A percentile compares a stretch with the other conserved stretches of the same genome.
Conservation (phyloP, 805 yeast genomes). For the Starmerella tilneyi region DNA sequence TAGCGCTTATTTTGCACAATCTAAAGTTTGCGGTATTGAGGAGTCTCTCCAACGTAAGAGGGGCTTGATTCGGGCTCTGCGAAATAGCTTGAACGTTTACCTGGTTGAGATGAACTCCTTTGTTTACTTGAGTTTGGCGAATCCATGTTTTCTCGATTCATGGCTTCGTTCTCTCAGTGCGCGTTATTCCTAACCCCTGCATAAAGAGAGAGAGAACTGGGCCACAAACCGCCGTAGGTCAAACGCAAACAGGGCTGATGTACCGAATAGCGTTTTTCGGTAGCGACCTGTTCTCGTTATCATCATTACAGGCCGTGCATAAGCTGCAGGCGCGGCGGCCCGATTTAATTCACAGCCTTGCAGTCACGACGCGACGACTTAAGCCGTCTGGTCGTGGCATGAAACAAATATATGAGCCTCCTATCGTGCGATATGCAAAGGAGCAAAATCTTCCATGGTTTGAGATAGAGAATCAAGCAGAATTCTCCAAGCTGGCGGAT, state of each 20-base stretch:
- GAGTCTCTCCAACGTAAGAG: too few relatives aligned
- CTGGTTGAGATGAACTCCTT: too few relatives aligned
- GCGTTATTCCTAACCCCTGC: too few relatives aligned
- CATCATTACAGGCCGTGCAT: conserved; percentile 16
- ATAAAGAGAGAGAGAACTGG: too few relatives aligned
- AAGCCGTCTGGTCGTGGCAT: conserved; percentile 25
- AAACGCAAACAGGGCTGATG: conserved; percentile 1
- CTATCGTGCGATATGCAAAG: conserved; percentile 21
- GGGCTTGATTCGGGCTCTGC: too few relatives aligned
- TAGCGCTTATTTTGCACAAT: too few relatives aligned
- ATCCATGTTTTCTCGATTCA: too few relatives aligned
- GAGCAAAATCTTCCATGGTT: conserved; percentile 13
- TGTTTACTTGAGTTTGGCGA: too few relatives aligned
- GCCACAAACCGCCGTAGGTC: too few relatives aligned
- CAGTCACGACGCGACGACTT: conserved; percentile 19
- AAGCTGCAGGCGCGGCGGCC: conserved; percentile 10
- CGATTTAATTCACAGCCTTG: conserved; percentile 5
- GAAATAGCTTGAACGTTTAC: too few relatives aligned
- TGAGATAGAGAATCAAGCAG: conserved; percentile 17
- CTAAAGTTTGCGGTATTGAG: too few relatives aligned
- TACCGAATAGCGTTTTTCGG: conserved; percentile 24
- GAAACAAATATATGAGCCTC: conserved; percentile 16
- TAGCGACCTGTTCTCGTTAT: conserved; percentile 23
- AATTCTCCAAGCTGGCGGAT: conserved; percentile 13
- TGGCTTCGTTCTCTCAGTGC: too few relatives aligned